Evolutionary conservation across 78 protist genomes (phyloP), one percentile per base, ranked within the genome.

Genomic region (Bodo saltans): DNA sequence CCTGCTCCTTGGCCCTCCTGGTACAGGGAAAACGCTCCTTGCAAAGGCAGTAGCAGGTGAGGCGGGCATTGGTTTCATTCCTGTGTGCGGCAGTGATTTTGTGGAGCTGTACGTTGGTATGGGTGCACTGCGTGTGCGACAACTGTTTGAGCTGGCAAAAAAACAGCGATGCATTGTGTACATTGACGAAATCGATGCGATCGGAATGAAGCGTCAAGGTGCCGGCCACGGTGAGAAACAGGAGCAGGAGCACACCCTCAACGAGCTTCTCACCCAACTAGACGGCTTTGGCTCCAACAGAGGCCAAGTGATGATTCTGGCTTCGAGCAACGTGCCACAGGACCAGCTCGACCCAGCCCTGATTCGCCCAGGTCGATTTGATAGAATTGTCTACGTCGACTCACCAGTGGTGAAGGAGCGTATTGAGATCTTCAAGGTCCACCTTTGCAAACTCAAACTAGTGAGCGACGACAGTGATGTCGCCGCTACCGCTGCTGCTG

Each of bases 351-450:
- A 95, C 87, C 37, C 34, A 35, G 99, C 99, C 0, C 88, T 98
- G 79, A 70, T 95, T 26, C 91, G 99, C 0, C 99, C 99, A 0
- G 99, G 99, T 33, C 90, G 99, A 35, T 97, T 98, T 41, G 98
- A 96, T 72, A 74, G 98, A 23, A 89, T 87, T 42, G 91, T 98
- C 47, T 27, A 68, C 52, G 84, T 98, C n/a, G 98, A 92, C 72
- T 73, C 60, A 73, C 99, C 99, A 0, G 98, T 94, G 74, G 37
- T 94, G 70, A 89, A 84, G 71, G 96, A 94, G 1, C 90, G 98
- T 28, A 25, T 85, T 28, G 89, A 96, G 69, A 95, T 98, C 83
- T 97, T 95, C 87, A 0, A 42, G 28, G 90, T 97, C 4, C 99
- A 98, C 87, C 79, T 97, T n/a, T 76, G 84, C 79, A 72, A 79